Evolutionary conservation across 768 basidiomycete species (phyloP).

Genomic region (Cyathus striatus): DNA sequence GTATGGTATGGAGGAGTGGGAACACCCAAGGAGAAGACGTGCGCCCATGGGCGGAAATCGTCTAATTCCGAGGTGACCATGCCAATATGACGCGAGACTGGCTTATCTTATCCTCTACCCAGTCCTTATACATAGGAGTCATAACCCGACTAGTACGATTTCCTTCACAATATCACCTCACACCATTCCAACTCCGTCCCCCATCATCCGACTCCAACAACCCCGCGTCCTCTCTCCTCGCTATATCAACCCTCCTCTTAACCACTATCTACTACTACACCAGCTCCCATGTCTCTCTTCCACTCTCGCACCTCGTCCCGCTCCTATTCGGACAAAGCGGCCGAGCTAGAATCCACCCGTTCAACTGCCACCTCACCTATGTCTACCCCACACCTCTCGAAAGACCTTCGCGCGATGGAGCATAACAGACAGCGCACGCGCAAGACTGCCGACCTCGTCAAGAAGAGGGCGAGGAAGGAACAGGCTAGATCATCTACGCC

Average conservation of each 20-base stretch:
- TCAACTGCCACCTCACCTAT: slow-evolving; percentile 9
- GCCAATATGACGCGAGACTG: not conserved
- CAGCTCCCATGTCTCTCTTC: too few relatives aligned
- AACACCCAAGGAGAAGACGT: not conserved
- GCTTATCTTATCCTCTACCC: slow-evolving; percentile 3
- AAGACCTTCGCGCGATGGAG: slow-evolving; percentile 43
- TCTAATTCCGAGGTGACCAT: not conserved
- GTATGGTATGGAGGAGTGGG: not conserved
- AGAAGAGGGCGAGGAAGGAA: slow-evolving; percentile 28
- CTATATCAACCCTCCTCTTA: not conserved
- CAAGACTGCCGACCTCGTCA: slow-evolving; percentile 35
- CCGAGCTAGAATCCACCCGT: slow-evolving; percentile 3
- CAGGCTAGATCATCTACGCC: not conserved
- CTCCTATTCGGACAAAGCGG: too few relatives aligned
- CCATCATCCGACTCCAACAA: not conserved
- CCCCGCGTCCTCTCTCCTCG: not conserved
- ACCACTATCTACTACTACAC: not conserved
- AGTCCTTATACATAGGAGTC: not conserved
- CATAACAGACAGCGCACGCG: slow-evolving; percentile 42
- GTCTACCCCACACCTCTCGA: slow-evolving; percentile 15
- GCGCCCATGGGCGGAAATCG: not conserved
- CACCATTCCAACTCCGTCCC: not conserved
- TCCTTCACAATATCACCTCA: not conserved
- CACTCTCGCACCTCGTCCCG: too few relatives aligned
- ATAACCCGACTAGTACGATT: not conserved